These are phyloP conservation scores for Avicennia marina DNA, from an alignment of 257 asterid species.

Conservation along the genomic window DNA sequence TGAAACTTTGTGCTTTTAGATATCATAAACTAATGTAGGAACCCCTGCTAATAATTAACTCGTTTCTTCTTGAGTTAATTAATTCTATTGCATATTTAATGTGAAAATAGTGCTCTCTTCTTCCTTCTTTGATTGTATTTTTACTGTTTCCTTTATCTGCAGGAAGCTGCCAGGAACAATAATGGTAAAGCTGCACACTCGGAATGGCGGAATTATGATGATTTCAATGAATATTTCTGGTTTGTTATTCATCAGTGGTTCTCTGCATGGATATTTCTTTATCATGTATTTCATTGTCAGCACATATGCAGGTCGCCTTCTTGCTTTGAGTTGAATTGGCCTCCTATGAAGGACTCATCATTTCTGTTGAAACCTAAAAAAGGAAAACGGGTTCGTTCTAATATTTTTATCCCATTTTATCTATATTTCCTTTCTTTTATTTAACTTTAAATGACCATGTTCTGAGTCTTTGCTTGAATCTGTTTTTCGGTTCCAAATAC, in stretches of 20 bases:
- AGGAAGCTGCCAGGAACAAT: conserved; percentile 76
- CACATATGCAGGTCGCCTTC: conserved; percentile 69
- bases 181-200: conserved; percentile 96
- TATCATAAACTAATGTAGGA: no score
- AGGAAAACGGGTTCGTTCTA: conserved; percentile 76
- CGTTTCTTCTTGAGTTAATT: no score
- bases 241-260: conserved; percentile 9
- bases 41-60: no score
- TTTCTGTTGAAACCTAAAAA: conserved; percentile 57
- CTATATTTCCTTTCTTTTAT: conserved; percentile 4
- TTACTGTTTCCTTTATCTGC: conserved; percentile 13
- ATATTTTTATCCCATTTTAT: conserved; percentile 10
- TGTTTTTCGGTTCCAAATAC: conserved; percentile 21
- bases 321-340: conserved; percentile 90
- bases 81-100: background rate
- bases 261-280: background rate
- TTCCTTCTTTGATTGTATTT: background rate
- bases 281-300: conserved; percentile 10
- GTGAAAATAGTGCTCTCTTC: background rate
- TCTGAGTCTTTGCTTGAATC: background rate
- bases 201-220: conserved; percentile 93
- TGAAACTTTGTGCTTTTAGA: background rate
- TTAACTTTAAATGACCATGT: background rate
- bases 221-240: conserved; percentile 97
- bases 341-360: conserved; percentile 60